These are phyloP conservation scores for Nitzschia sp. DNA, from an alignment of 108 stramenopile species.

Conservation along the genomic window DNA sequence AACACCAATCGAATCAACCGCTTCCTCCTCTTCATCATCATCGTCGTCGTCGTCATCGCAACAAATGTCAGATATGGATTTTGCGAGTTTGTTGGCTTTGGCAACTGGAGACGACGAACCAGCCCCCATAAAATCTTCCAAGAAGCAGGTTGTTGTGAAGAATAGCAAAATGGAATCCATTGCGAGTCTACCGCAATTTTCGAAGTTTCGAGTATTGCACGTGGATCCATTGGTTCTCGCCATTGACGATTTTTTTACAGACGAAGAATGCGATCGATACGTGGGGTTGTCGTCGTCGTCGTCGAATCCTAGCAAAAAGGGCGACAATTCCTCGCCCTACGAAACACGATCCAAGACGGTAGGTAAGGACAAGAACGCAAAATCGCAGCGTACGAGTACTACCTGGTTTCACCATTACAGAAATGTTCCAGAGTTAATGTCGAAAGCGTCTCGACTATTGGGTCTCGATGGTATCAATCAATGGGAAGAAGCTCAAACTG, in stretches of 20 bases:
- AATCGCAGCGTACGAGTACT: conserved; percentile 71
- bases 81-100: conserved; percentile 29
- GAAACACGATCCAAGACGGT: conserved; percentile 77
- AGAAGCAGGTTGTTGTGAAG: not conserved
- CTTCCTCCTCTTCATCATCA: too few species aligned
- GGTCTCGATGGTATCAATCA: conserved; percentile 63
- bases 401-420: conserved; percentile 83
- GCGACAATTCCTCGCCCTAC: conserved; percentile 32
- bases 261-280: conserved; percentile 76
- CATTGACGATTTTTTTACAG: conserved; percentile 78
- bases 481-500: conserved; percentile 87
- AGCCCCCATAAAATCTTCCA: not conserved
- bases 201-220: conserved; percentile 67
- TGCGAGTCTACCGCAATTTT: conserved; percentile 56
- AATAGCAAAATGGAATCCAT: conserved; percentile 16
- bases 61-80: conserved; percentile 10
- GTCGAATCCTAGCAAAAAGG: too few species aligned
- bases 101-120: conserved; percentile 19
- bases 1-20: too few species aligned
- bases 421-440: conserved; percentile 71
- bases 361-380: conserved; percentile 67
- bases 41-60: not conserved
- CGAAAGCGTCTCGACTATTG: conserved; percentile 71
- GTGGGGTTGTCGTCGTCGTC: conserved; percentile 52
- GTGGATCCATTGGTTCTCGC: conserved; percentile 77